A percentile compares a stretch with the other conserved stretches of the same genome.
phyloP scores from a whole-genome alignment of 2,329 filamentous ascomycete species.

The Fusarium pilosicola region DNA sequence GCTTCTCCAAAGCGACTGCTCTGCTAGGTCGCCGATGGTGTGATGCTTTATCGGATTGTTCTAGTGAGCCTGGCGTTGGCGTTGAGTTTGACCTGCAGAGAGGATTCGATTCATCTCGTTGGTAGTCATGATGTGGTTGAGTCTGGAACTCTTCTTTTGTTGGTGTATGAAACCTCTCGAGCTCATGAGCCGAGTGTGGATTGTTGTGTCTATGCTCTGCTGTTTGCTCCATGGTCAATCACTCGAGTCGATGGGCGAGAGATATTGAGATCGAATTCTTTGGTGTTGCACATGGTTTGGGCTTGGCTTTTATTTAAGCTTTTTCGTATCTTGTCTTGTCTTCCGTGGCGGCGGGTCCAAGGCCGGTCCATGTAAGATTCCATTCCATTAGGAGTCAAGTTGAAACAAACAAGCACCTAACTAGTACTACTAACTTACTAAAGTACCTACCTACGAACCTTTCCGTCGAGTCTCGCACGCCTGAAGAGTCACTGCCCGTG shows the following conservation, averaged over 20 bases:
- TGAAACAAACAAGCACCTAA: conserved; percentile 1
- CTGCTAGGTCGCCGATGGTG: neutral
- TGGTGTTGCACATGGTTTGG: neutral
- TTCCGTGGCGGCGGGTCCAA: conserved; percentile 7
- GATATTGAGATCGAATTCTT: neutral
- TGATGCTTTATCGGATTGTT: neutral
- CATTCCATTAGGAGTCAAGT: neutral
- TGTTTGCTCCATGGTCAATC: neutral
- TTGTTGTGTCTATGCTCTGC: neutral
- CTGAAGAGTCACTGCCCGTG: conserved; percentile 29
- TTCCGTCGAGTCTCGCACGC: neutral
- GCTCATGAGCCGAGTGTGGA: neutral
- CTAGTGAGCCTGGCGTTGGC: neutral
- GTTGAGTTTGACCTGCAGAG: conserved; percentile 3
- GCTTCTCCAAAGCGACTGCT: neutral
- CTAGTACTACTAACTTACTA: no score
- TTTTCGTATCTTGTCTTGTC: neutral
- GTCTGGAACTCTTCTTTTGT: neutral
- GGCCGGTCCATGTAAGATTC: neutral
- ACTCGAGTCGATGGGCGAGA: no score
- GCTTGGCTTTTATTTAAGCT: conserved; percentile 15
- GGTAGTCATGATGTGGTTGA: neutral
- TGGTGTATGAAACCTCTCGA: conserved; percentile 9
- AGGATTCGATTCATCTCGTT: conserved; percentile 19
- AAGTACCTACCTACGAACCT: neutral